Evolutionary conservation across 257 asterid genomes (phyloP).

Genomic region (Thymus mandschuricus): DNA sequence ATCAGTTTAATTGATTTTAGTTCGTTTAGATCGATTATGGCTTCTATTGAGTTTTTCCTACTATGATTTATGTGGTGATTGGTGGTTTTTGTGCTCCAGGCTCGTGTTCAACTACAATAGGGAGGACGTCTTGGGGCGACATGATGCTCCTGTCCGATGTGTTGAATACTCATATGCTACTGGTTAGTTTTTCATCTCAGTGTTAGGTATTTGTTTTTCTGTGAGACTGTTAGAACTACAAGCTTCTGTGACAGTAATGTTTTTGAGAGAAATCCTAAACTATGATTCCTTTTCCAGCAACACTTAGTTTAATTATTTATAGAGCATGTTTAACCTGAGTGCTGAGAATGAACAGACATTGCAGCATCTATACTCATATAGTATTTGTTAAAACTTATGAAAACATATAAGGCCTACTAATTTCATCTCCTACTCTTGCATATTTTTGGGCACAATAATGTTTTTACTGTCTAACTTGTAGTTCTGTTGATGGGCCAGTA

Average conservation of each 20-base stretch:
- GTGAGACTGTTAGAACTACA: not conserved
- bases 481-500: not conserved
- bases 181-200: constrained; percentile 46
- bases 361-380: not conserved
- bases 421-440: not conserved
- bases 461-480: not conserved
- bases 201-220: not conserved
- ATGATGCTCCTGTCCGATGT: constrained; percentile 84
- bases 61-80: constrained; percentile 5
- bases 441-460: not conserved
- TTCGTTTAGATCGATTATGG: not conserved
- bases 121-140: constrained; percentile 75
- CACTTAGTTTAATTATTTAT: not conserved
- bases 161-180: constrained; percentile 81
- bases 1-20: not conserved
- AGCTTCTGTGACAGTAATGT: not conserved
- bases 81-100: constrained; percentile 42
- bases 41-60: not conserved
- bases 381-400: not conserved
- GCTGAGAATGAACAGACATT: not conserved
- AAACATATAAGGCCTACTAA: not conserved
- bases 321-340: not conserved
- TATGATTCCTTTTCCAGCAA: not conserved
- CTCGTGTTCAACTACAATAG: constrained; percentile 69
- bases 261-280: not conserved